Evolutionary conservation across 1,284 basidiomycete species (phyloP).

Genomic region (Fomitopsis betulina): DNA sequence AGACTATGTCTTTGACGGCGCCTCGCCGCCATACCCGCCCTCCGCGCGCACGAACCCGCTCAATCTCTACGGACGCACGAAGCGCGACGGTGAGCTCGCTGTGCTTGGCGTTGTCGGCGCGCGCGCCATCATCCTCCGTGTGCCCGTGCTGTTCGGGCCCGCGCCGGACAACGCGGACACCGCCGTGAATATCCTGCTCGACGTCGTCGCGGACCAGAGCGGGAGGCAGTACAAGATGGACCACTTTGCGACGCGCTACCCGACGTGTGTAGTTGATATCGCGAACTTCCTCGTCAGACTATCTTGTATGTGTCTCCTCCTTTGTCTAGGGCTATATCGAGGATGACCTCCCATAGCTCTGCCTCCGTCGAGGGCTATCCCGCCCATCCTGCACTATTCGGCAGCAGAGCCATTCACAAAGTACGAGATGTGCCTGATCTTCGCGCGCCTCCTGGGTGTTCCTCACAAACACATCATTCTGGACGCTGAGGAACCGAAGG

Average conservation of each 20-base stretch:
- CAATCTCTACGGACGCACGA: slow-evolving; percentile 74
- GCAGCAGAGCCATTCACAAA: slow-evolving; percentile 75
- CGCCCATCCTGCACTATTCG: slow-evolving; percentile 74
- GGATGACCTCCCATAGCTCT: slow-evolving; percentile 14
- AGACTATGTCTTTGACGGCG: slow-evolving; percentile 86
- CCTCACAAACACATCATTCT: slow-evolving; percentile 65
- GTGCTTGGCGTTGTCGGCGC: slow-evolving; percentile 50
- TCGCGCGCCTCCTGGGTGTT: slow-evolving; percentile 61
- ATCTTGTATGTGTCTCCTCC: slow-evolving; percentile 38
- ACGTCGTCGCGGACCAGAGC: slow-evolving; percentile 73
- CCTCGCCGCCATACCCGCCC: slow-evolving; percentile 73
- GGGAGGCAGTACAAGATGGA: slow-evolving; percentile 84
- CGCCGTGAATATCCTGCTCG: slow-evolving; percentile 76
- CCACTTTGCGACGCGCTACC: slow-evolving; percentile 79
- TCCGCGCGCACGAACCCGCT: slow-evolving; percentile 65
- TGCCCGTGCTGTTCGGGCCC: slow-evolving; percentile 80
- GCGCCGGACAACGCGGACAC: slow-evolving; percentile 72
- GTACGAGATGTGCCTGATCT: slow-evolving; percentile 78
- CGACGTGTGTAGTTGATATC: slow-evolving; percentile 76
- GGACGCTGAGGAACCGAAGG: slow-evolving; percentile 57
- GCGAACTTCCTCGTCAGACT: slow-evolving; percentile 70
- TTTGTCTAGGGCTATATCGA: neutral
- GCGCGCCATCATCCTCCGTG: slow-evolving; percentile 61
- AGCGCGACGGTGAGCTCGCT: slow-evolving; percentile 71
- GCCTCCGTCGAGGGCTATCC: slow-evolving; percentile 35